Conservation (phyloP, 1,139 yeast species). For the Candida sanyaensis region DNA sequence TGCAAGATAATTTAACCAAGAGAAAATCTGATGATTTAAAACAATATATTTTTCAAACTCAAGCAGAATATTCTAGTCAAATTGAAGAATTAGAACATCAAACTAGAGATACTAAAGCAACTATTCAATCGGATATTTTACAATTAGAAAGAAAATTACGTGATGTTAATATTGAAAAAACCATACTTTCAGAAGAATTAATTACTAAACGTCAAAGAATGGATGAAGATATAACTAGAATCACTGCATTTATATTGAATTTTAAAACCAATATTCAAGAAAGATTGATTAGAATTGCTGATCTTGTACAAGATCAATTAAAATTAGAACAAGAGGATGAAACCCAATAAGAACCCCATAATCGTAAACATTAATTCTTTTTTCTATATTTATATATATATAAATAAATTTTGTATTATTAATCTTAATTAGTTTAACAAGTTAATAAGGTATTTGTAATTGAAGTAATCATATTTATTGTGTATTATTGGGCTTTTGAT, state of each 20-base stretch:
- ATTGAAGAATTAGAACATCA: constrained; percentile 68
- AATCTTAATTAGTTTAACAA: neutral
- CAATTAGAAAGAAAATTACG: constrained; percentile 60
- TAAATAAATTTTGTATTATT: constrained; percentile 5
- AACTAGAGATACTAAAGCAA: constrained; percentile 52
- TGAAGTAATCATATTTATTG: too few species aligned
- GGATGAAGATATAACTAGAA: constrained; percentile 54
- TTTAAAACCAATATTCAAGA: constrained; percentile 69
- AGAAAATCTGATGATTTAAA: constrained; percentile 58
- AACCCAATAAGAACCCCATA: neutral
- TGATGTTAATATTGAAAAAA: constrained; percentile 55
- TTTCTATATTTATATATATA: too few species aligned
- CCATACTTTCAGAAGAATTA: constrained; percentile 50
- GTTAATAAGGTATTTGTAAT: too few species aligned
- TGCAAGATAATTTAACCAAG: constrained; percentile 54
- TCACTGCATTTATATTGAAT: constrained; percentile 59
- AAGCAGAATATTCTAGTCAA: constrained; percentile 59
- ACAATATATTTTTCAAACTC: constrained; percentile 57
- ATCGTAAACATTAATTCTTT: neutral
- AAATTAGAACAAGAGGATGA: constrained; percentile 7
- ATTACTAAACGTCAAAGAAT: constrained; percentile 50
- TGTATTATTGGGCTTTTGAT: too few species aligned
- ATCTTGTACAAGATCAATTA: constrained; percentile 22
- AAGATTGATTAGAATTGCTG: constrained; percentile 57
- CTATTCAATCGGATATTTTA: constrained; percentile 54